Conservation (phyloP, 2,329 filamentous ascomycete genomes). For the Neurospora sp. region DNA sequence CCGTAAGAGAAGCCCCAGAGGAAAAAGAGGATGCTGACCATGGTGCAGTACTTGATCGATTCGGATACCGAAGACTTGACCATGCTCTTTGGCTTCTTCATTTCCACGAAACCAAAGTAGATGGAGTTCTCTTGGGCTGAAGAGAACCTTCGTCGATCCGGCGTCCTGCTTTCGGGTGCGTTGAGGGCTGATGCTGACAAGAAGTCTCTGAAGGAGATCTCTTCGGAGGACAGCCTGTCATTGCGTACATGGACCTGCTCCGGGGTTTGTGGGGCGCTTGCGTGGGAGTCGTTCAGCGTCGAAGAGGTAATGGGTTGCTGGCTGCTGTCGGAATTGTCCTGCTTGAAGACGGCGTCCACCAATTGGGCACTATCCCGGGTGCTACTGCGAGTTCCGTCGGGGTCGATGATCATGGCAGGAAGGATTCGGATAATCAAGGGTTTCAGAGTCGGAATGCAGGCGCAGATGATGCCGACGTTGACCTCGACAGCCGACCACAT, state of each 20-base stretch:
- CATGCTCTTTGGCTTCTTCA: constrained; percentile 59
- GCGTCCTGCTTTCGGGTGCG: not conserved
- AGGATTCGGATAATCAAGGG: constrained; percentile 62
- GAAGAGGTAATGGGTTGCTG: constrained; percentile 9
- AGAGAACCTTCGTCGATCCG: not conserved
- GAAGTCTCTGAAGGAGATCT: constrained; percentile 15
- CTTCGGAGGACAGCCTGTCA: constrained; percentile 6
- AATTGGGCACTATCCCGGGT: constrained; percentile 18
- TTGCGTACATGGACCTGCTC: not conserved
- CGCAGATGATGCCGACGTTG: constrained; percentile 81
- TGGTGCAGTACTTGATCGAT: constrained; percentile 59
- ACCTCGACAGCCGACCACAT: constrained; percentile 95
- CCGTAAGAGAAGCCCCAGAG: constrained; percentile 90
- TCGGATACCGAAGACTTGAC: constrained; percentile 52
- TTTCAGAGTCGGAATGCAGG: constrained; percentile 86
- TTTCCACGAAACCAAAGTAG: constrained; percentile 72
- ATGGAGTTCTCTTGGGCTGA: constrained; percentile 30
- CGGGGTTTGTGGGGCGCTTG: constrained; percentile 1
- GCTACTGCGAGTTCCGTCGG: constrained; percentile 30
- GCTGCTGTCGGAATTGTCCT: constrained; percentile 15
- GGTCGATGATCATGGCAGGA: constrained; percentile 46
- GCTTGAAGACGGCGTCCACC: constrained; percentile 7
- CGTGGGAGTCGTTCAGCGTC: not conserved
- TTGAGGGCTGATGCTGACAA: constrained; percentile 5
- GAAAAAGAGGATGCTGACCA: constrained; percentile 75